Evolutionary conservation across 2,329 filamentous ascomycete genomes (phyloP).

Genomic region (Aspergillus versicolor): DNA sequence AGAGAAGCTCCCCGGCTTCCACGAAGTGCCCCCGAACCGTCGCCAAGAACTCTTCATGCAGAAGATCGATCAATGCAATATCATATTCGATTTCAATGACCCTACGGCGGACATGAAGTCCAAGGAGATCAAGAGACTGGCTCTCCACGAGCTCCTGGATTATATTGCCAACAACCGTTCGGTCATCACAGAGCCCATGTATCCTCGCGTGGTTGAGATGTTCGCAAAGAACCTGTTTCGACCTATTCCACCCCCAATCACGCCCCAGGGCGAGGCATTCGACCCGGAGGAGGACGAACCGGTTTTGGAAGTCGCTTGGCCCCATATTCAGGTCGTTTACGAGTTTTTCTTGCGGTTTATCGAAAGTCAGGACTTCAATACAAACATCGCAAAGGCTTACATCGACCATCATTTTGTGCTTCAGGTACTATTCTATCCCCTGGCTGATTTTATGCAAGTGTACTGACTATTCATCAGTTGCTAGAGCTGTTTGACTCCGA

Average conservation of each 20-base stretch:
- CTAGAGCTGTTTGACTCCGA: slow-evolving; percentile 99
- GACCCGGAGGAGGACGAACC: slow-evolving; percentile 98
- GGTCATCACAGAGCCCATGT: slow-evolving; percentile 99
- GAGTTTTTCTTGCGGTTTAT: slow-evolving; percentile 99
- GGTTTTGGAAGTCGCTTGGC: slow-evolving; percentile 96
- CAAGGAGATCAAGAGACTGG: slow-evolving; percentile 97
- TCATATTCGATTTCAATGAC: slow-evolving; percentile 99
- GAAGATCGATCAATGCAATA: slow-evolving; percentile 99
- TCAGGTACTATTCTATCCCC: slow-evolving; percentile 49
- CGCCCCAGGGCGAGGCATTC: slow-evolving; percentile 96
- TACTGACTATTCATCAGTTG: slow-evolving; percentile 52
- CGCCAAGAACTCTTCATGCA: slow-evolving; percentile 98
- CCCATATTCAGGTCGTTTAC: slow-evolving; percentile 98
- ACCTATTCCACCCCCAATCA: slow-evolving; percentile 94
- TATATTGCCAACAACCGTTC: slow-evolving; percentile 98
- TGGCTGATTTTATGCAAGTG: neutral
- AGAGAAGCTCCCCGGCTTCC: slow-evolving; percentile 95
- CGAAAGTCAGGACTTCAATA: slow-evolving; percentile 99
- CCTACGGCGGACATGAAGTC: slow-evolving; percentile 98
- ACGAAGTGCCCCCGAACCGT: slow-evolving; percentile 92
- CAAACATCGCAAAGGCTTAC: slow-evolving; percentile 97
- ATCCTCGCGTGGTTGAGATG: slow-evolving; percentile 97
- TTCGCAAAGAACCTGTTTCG: slow-evolving; percentile 98
- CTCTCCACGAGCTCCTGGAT: slow-evolving; percentile 91
- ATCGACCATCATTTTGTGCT: slow-evolving; percentile 98